These are phyloP conservation scores for Cornus kousa DNA, from an alignment of 148 eudicot genomes.

Conservation along the genomic window DNA sequence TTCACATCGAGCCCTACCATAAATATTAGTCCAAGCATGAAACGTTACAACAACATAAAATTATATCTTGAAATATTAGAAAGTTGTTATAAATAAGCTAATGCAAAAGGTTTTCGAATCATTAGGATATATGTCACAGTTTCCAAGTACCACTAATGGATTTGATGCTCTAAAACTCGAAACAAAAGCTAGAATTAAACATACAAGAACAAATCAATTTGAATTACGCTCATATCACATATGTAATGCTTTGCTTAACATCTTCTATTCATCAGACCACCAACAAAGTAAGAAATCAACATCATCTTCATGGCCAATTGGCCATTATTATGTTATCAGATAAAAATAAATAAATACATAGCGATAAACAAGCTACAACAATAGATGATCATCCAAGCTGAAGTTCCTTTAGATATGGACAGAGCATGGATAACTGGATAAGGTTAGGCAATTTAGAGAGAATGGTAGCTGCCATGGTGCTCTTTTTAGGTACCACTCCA, in stretches of 20 bases:
- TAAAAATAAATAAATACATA: no score
- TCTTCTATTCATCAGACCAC: neutral
- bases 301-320: neutral
- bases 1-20: constrained; percentile 87
- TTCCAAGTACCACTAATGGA: neutral
- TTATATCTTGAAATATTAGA: constrained; percentile 1
- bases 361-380: neutral
- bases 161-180: neutral
- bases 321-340: neutral
- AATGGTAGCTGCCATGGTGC: neutral
- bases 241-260: neutral
- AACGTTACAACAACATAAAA: constrained; percentile 21
- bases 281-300: neutral
- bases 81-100: neutral
- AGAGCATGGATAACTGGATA: no score
- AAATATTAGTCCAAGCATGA: constrained; percentile 18
- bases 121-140: neutral
- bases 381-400: neutral
- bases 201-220: neutral
- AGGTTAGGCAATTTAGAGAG: no score
- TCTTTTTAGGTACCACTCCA: neutral
- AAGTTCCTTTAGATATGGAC: no score
- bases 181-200: no score
- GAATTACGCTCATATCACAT: neutral
- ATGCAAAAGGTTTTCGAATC: neutral